Percentiles rank a stretch among this genome's conserved stretches.
Evolutionary conservation across 116 monocot genomes (phyloP).

Genomic region (Cymodocea nodosa): DNA sequence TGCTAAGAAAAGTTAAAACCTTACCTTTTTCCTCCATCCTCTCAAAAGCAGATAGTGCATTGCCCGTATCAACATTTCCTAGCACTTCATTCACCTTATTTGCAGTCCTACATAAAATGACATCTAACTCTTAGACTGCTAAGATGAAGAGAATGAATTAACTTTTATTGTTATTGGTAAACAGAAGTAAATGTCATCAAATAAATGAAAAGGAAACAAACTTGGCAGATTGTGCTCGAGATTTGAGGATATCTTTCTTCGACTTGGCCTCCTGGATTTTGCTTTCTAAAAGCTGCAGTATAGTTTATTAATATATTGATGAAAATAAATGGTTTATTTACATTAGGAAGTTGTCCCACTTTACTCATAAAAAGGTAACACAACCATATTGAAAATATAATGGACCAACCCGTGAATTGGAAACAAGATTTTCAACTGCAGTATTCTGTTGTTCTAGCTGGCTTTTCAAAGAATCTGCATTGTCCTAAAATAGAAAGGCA

Average conservation of each 20-base stretch:
- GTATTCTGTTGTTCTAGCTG: slow-evolving; percentile 88
- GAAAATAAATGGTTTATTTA: not conserved
- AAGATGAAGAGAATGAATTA: not conserved
- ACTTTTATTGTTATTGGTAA: not conserved
- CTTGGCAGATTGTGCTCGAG: slow-evolving; percentile 97
- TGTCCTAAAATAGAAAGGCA: slow-evolving; percentile 40
- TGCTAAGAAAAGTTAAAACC: slow-evolving; percentile 3
- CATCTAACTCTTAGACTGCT: not conserved
- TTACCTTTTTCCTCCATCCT: slow-evolving; percentile 98
- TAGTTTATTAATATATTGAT: not conserved
- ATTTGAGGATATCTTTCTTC: slow-evolving; percentile 96
- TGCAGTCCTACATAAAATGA: slow-evolving; percentile 50
- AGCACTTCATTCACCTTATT: slow-evolving; percentile 93
- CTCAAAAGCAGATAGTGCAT: slow-evolving; percentile 95
- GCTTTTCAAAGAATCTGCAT: slow-evolving; percentile 66
- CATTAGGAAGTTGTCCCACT: no score
- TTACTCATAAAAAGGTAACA: not conserved
- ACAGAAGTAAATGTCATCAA: not conserved
- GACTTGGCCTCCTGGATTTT: slow-evolving; percentile 95
- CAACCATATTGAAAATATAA: not conserved
- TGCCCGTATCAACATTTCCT: slow-evolving; percentile 91
- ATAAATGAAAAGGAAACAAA: slow-evolving; percentile 26
- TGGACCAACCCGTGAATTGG: slow-evolving; percentile 57
- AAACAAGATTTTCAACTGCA: slow-evolving; percentile 82
- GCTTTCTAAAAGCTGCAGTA: slow-evolving; percentile 81